Evolutionary conservation across 75 land plant genomes (phyloP).

Genomic region (Larix kaempferi): DNA sequence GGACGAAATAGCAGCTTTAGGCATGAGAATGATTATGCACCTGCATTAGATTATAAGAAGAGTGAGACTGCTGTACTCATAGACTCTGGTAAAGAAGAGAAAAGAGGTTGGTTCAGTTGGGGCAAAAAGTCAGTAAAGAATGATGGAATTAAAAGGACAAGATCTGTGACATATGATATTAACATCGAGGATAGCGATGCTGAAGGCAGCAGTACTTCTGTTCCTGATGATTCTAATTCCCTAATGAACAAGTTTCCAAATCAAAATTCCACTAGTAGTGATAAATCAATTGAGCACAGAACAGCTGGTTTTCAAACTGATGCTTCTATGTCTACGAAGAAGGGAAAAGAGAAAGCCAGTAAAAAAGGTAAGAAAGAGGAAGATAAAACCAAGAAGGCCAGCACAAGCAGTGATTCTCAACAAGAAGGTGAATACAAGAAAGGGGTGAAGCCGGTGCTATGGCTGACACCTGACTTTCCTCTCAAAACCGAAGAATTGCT

Average conservation of each 20-base stretch:
- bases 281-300: conserved; percentile 7
- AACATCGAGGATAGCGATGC: conserved; percentile 30
- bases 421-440: conserved; percentile 65
- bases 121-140: conserved; percentile 55
- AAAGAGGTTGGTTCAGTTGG: conserved; percentile 27
- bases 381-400: conserved; percentile 57
- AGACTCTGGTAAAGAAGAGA: conserved; percentile 31
- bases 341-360: conserved; percentile 54
- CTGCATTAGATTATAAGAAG: neutral
- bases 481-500: conserved; percentile 72
- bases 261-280: conserved; percentile 29
- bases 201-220: conserved; percentile 19
- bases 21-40: conserved; percentile 2
- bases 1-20: neutral
- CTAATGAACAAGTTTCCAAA: conserved; percentile 38
- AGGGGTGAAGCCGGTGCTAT: conserved; percentile 59
- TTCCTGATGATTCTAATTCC: conserved; percentile 39
- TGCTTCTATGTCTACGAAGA: conserved; percentile 32
- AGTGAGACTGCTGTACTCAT: neutral
- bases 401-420: conserved; percentile 28
- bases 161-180: conserved; percentile 52
- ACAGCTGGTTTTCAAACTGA: conserved; percentile 10
- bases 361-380: conserved; percentile 17
- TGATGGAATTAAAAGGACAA: conserved; percentile 49
- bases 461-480: conserved; percentile 82